Percentiles rank a stretch among this genome's conserved stretches.
Evolutionary conservation across 495 filamentous ascomycete genomes (phyloP).

Genomic region (Geoglossum glabrum): DNA sequence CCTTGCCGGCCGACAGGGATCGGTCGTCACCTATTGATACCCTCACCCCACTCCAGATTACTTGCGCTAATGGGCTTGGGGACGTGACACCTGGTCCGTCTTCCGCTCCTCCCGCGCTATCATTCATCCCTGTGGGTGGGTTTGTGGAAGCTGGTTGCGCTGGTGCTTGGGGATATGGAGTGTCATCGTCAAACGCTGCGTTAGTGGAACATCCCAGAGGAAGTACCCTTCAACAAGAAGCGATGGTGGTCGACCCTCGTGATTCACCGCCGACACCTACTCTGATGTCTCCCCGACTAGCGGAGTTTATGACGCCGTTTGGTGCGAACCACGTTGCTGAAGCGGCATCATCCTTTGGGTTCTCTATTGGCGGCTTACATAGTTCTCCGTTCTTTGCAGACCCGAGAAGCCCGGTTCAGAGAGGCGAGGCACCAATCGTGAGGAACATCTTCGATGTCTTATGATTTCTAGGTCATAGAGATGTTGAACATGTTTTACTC

Average conservation of each 20-base stretch:
- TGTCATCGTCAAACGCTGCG: not conserved
- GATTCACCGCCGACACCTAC: not conserved
- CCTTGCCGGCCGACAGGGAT: constrained; percentile 24
- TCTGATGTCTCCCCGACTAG: constrained; percentile 20
- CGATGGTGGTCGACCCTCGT: not conserved
- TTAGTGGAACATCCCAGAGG: not conserved
- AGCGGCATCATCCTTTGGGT: constrained; percentile 8
- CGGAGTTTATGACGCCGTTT: constrained; percentile 23
- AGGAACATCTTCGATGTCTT: constrained; percentile 35
- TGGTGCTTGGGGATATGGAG: not conserved
- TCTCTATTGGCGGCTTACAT: constrained; percentile 2
- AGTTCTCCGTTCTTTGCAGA: constrained; percentile 24
- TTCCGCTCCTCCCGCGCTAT: constrained; percentile 33
- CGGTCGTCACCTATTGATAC: constrained; percentile 12
- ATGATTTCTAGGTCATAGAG: constrained; percentile 11
- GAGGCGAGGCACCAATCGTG: constrained; percentile 44
- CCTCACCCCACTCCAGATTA: constrained; percentile 4
- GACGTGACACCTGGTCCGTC: constrained; percentile 31
- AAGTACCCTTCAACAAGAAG: not conserved
- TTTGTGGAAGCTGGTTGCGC: constrained; percentile 25
- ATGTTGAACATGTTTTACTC: not conserved
- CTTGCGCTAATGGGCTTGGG: not conserved
- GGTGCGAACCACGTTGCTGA: constrained; percentile 3
- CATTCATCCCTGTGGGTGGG: constrained; percentile 13
- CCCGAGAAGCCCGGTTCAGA: constrained; percentile 42